Conservation (phyloP, 164 flowering plant genomes). For the Vitis rotundifolia region DNA sequence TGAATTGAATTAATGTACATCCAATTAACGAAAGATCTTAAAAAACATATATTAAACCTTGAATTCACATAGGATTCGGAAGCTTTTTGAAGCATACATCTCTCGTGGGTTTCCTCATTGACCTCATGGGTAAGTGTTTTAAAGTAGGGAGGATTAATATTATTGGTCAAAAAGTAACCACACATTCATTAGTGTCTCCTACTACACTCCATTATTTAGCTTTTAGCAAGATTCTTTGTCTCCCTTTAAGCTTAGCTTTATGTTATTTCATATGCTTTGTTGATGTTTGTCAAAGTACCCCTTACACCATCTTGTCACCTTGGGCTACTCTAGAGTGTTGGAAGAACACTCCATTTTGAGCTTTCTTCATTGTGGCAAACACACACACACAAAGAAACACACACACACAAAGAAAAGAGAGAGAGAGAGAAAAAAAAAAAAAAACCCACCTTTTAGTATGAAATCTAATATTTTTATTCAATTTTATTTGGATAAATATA, state of each 20-base stretch:
- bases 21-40: neutral
- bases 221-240: slow-evolving; percentile 62
- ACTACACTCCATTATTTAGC: slow-evolving; percentile 50
- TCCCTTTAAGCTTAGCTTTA: slow-evolving; percentile 51
- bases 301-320: slow-evolving; percentile 13
- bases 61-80: slow-evolving; percentile 44
- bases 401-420: too few species aligned
- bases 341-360: too few species aligned
- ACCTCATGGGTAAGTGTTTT: slow-evolving; percentile 28
- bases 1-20: too few species aligned
- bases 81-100: slow-evolving; percentile 17
- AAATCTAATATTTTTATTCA: too few species aligned
- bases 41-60: neutral
- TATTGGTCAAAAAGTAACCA: slow-evolving; percentile 51
- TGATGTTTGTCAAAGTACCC: slow-evolving; percentile 35
- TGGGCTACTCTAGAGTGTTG: too few species aligned
- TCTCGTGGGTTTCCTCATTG: slow-evolving; percentile 33
- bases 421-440: too few species aligned
- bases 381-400: too few species aligned
- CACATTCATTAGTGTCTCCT: slow-evolving; percentile 47
- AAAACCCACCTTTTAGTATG: too few species aligned
- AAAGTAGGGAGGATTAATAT: neutral
- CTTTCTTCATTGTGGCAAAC: too few species aligned
- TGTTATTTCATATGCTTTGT: slow-evolving; percentile 44
- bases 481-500: neutral